Evolutionary conservation across 306 rosid species (phyloP), one percentile per base, ranked within the genome.

Genomic region (Trichosanthes cucumerina): DNA sequence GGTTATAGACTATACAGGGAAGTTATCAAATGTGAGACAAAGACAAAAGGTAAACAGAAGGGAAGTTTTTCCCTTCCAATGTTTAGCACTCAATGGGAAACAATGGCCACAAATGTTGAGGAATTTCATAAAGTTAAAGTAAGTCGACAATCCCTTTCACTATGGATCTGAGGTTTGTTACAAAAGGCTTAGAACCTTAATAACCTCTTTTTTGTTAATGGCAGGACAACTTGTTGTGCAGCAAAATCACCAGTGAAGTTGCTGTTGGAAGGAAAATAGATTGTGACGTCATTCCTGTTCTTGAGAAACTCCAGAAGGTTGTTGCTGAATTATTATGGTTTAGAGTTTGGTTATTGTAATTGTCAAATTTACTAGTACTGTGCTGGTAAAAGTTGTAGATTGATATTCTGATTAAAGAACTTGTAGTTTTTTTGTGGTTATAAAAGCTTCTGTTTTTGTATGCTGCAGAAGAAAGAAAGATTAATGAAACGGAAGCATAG

Each of bases 301-400:
- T 95, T 70, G 91, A 92, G 80, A 92, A 80, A 78, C 84, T 92
- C 76, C 87, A 68, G 73, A 89, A 81, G 92, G 98, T 88, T 75
- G 34, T 72, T 82, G 56, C 19, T 36, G 23, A 56, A 43, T 63
- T 26, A 26, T 78, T 78, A 73, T 79, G 52, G 56, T 76, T 64
- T 33, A 59, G n/a, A 21, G 79, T 68, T 78, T 50, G 31, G 3
- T 68, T 49, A 7, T 65, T 62, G 19, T 62, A 7, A 68, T 33
- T 14, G 77, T 23, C 28, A 36, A 36, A 64, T 19, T 59, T 77
- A 56, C 73, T 41, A 41, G 59, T 44, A 76, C 46, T 6, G 21
- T 76, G 57, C 23, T 49, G 28, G 54, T 76, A 36, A 43, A 70
- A 21, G 52, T 21, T 2, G 49, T 38, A 26, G 63, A 58, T n/a